These are phyloP conservation scores for Shiraia bambusicola DNA, from an alignment of 2,329 filamentous ascomycete genomes.

Conservation along the genomic window DNA sequence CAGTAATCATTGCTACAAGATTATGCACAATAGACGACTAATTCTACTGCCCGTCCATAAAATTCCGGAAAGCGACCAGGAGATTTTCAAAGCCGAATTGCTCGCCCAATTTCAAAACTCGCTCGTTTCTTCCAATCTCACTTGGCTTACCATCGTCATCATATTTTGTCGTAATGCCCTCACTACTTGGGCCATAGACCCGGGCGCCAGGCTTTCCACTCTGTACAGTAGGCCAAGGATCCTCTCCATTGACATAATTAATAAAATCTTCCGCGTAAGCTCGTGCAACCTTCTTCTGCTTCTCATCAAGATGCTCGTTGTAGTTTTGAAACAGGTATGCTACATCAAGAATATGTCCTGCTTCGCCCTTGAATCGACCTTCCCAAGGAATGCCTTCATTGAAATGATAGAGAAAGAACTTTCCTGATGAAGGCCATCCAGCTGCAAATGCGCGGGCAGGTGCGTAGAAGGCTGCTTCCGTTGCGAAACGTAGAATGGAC, in stretches of 20 bases:
- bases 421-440: constrained; percentile 34
- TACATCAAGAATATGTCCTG: constrained; percentile 40
- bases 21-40: neutral
- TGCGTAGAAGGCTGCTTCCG: constrained; percentile 52
- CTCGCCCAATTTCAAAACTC: constrained; percentile 31
- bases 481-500: constrained; percentile 47
- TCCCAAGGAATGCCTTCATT: constrained; percentile 41
- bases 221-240: constrained; percentile 36
- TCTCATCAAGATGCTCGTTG: constrained; percentile 28
- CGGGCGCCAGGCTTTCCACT: constrained; percentile 22
- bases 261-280: constrained; percentile 36
- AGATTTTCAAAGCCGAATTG: constrained; percentile 28
- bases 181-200: constrained; percentile 35
- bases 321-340: constrained; percentile 39
- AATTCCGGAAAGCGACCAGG: constrained; percentile 28
- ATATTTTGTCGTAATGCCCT: constrained; percentile 28
- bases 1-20: no score
- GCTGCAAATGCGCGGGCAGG: constrained; percentile 47
- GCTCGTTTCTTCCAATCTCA: constrained; percentile 29
- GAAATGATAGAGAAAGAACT: constrained; percentile 39
- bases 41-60: constrained; percentile 23
- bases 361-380: constrained; percentile 36
- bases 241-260: constrained; percentile 34
- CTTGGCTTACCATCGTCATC: constrained; percentile 25
- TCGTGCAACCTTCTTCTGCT: constrained; percentile 24